Conservation (phyloP, 2,329 filamentous ascomycete genomes). For the Colletotrichum theobromicola region DNA sequence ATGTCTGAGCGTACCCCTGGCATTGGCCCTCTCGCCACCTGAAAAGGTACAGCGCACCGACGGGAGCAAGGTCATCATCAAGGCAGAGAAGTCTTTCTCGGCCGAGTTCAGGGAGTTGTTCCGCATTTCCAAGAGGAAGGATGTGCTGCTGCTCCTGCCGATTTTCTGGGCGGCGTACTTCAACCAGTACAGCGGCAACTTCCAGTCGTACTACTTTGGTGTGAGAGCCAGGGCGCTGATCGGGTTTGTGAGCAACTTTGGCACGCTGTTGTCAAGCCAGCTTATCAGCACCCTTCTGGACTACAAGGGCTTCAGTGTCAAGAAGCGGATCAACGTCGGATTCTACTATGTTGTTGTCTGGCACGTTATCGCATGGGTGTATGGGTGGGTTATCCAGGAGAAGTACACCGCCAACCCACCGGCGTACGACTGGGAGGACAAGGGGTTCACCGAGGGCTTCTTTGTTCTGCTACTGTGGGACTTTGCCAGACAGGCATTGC, state of each 20-base stretch:
- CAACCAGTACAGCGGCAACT: constrained; percentile 46
- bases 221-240: constrained; percentile 52
- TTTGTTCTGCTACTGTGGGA: constrained; percentile 54
- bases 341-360: constrained; percentile 50
- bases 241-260: constrained; percentile 43
- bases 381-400: constrained; percentile 58
- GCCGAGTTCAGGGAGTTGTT: constrained; percentile 29
- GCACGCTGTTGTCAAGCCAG: constrained; percentile 45
- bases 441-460: constrained; percentile 50
- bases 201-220: constrained; percentile 45
- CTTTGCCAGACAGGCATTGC: constrained; percentile 55
- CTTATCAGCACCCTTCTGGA: constrained; percentile 50
- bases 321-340: constrained; percentile 44
- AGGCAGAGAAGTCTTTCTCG: constrained; percentile 24
- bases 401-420: constrained; percentile 49
- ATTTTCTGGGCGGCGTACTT: constrained; percentile 33
- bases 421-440: constrained; percentile 42
- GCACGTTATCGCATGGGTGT: constrained; percentile 55
- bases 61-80: constrained; percentile 30
- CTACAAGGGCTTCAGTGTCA: constrained; percentile 39
- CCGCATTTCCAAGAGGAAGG: constrained; percentile 21
- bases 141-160: constrained; percentile 26
- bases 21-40: constrained; percentile 29
- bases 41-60: constrained; percentile 31
- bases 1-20: constrained; percentile 29